These are phyloP conservation scores for Naematelia aurantialba DNA, from an alignment of 768 basidiomycete genomes.

Conservation along the genomic window DNA sequence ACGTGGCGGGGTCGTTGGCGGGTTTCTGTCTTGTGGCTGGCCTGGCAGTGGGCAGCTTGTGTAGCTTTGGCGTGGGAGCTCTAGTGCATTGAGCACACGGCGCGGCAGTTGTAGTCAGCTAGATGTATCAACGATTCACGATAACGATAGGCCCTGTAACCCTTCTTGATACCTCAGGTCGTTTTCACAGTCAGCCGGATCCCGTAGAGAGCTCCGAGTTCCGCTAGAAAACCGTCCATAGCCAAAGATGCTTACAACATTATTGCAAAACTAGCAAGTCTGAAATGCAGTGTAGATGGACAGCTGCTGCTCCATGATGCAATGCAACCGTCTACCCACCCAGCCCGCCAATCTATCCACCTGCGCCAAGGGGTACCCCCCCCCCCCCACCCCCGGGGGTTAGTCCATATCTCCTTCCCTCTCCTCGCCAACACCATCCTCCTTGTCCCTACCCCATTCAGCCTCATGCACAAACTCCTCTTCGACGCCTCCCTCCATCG, in stretches of 20 bases:
- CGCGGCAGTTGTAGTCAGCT: conserved; percentile 5
- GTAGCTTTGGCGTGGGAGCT: conserved; percentile 67
- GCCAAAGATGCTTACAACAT: too few relatives aligned
- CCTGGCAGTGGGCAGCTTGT: conserved; percentile 67
- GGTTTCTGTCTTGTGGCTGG: conserved; percentile 76
- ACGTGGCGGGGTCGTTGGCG: conserved; percentile 75
- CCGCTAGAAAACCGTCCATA: too few relatives aligned
- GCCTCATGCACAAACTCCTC: conserved; percentile 42
- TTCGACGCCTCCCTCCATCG: conserved; percentile 6
- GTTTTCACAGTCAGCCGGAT: too few relatives aligned
- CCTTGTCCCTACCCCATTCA: conserved; percentile 37
- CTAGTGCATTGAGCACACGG: conserved; percentile 12
- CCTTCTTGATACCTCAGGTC: too few relatives aligned
- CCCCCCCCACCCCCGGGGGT: neutral
- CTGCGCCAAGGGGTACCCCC: neutral
- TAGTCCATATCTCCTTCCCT: conserved; percentile 40
- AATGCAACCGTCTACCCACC: neutral
- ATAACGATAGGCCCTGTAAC: too few relatives aligned
- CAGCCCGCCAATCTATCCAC: neutral
- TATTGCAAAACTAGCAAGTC: too few relatives aligned
- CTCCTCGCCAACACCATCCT: conserved; percentile 47
- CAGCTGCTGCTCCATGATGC: too few relatives aligned
- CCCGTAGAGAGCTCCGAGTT: too few relatives aligned
- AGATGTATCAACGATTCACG: neutral
- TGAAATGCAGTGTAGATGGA: too few relatives aligned